Evolutionary conservation across 345 rosid genomes (phyloP), one percentile per base, ranked within the genome.

Genomic region (Anacardium occidentale): DNA sequence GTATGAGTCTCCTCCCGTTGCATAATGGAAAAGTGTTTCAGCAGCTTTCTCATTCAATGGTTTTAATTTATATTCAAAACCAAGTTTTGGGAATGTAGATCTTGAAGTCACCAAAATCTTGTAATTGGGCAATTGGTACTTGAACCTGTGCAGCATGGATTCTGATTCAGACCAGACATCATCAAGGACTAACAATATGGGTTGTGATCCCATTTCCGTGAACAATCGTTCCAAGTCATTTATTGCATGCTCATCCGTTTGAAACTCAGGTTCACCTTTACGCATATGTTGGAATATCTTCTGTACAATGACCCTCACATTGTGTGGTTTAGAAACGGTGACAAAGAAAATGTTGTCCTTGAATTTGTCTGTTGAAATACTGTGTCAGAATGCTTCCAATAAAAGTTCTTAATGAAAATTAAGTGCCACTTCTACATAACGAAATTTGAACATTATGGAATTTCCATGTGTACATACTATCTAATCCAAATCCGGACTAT

Each of bases 101-200:
- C 90, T 83, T 69, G 94, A 91, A 37, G 90, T 88, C 77, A 86
- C 90, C 77, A 89, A 37, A 25, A 89, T 74, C 79, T 86, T 89
- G 76, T 73, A 85, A 71, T 79, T 20, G 5, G 77, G 75, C 17
- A 83, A 37, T 4, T 25, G 7, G 32, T 34, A 6, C 22, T 0
- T 53, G 55, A 90, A 75, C 2, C 74, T 78, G 20, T 72, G 73
- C n/a, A 87, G 72, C 0, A 84, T 40, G 14, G 69, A 53, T 40
- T 80, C 0, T 5, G 85, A 80, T 52, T 77, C 86, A 0, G 22
- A 17, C 90, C 91, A 84, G 60, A 85, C 21, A 79, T 90, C 89
- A 69, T 90, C 96, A 73, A 90, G 78, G 64, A 89, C 88, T 65
- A 88, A 72, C 86, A 90, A 74, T 73, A 83, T 76, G 58, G 85